Conservation (phyloP, 306 rosid genomes). For the Citrullus amarus region DNA sequence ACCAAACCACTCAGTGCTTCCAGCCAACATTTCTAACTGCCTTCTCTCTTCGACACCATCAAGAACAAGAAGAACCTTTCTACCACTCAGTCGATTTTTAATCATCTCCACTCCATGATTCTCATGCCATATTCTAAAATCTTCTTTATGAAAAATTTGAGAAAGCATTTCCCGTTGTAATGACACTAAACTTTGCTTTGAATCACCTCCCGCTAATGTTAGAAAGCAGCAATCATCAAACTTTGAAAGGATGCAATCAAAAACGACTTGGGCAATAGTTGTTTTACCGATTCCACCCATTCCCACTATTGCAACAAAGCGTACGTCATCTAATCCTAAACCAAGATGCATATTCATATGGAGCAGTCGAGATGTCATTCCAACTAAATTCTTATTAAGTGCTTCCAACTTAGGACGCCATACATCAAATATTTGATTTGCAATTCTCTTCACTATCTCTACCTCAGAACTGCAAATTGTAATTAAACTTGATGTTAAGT, state of each 20-base stretch:
- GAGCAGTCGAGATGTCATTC: neutral
- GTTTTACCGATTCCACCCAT: constrained; percentile 18
- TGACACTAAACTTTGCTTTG: neutral
- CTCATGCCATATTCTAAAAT: neutral
- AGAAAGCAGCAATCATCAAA: constrained; percentile 5
- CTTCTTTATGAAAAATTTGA: neutral
- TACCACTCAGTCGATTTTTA: neutral
- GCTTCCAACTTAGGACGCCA: neutral
- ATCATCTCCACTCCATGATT: neutral
- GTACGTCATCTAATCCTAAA: neutral
- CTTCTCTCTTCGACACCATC: neutral
- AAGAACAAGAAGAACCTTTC: neutral
- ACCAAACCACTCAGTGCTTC: neutral
- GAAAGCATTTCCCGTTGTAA: constrained; percentile 1
- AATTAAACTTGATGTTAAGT: neutral
- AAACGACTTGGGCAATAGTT: neutral
- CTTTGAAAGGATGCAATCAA: neutral
- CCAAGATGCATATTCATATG: neutral
- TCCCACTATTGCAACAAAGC: constrained; percentile 11
- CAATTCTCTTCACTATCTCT: neutral
- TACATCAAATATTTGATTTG: neutral
- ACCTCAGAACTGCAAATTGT: neutral
- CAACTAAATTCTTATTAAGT: neutral
- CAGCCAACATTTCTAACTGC: neutral
- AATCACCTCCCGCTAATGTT: neutral